Evolutionary conservation across 202 grass and related monocot genomes (phyloP).

Genomic region (Digitaria exilis): DNA sequence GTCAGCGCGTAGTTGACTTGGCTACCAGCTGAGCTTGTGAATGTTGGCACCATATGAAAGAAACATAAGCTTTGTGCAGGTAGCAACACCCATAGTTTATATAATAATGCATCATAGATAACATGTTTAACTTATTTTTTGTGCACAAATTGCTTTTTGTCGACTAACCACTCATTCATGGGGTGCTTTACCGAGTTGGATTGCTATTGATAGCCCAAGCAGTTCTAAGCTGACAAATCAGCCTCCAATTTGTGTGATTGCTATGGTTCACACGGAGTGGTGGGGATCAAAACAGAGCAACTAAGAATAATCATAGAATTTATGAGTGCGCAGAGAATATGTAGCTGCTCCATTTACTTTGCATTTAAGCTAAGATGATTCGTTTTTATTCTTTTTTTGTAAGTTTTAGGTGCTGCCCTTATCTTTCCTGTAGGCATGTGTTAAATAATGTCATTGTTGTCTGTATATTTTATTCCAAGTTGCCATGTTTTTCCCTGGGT

Average conservation of each 20-base stretch:
- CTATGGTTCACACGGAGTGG: constrained; percentile 42
- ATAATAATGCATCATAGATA: constrained; percentile 24
- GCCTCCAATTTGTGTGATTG: constrained; percentile 27
- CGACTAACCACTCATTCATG: constrained; percentile 34
- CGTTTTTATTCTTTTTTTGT: not conserved
- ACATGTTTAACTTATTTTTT: constrained; percentile 25
- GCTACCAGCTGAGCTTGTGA: constrained; percentile 7
- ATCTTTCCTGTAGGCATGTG: constrained; percentile 1
- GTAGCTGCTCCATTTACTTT: constrained; percentile 15
- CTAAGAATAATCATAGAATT: constrained; percentile 28
- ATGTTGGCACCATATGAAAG: constrained; percentile 31
- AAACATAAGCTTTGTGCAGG: constrained; percentile 23
- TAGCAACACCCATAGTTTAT: constrained; percentile 38
- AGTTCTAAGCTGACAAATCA: constrained; percentile 45
- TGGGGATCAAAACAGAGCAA: constrained; percentile 12
- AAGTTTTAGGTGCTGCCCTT: constrained; percentile 33
- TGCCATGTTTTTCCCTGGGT: constrained; percentile 1
- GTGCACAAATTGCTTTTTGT: constrained; percentile 29
- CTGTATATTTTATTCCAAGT: constrained; percentile 25
- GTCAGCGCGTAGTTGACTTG: constrained; percentile 14
- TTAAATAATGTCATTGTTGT: constrained; percentile 18
- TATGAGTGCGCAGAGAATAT: constrained; percentile 43
- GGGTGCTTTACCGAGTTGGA: constrained; percentile 47
- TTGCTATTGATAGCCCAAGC: constrained; percentile 33
- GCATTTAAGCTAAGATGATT: constrained; percentile 36